Conservation (phyloP, 2,329 filamentous ascomycete genomes). For the Phyllosticta paracitricarpa region DNA sequence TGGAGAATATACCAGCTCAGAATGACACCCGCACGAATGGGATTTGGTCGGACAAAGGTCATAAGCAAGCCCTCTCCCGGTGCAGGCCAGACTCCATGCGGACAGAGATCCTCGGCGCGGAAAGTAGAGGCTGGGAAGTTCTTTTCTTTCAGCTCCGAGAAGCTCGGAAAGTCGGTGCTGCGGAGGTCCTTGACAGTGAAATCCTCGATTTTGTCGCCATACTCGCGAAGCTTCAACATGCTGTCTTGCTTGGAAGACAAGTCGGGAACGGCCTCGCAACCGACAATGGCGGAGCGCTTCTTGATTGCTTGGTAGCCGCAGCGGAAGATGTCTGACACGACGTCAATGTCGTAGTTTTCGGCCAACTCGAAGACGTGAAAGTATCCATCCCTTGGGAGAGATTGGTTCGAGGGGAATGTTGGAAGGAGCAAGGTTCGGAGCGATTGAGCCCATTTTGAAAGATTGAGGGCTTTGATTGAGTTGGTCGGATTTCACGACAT, state of each 20-base stretch:
- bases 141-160: not conserved
- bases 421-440: not conserved
- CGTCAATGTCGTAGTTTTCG: not conserved
- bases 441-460: not conserved
- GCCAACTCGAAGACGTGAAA: not conserved
- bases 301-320: not conserved
- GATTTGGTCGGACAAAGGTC: not conserved
- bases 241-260: not conserved
- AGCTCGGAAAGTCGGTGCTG: not conserved
- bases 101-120: not conserved
- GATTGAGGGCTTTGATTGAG: not conserved
- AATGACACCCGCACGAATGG: not conserved
- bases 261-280: not conserved
- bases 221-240: not conserved
- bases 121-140: not conserved
- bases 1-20: slow-evolving; percentile 2
- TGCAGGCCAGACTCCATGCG: not conserved
- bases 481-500: not conserved
- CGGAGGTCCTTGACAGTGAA: slow-evolving; percentile 1
- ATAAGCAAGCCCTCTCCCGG: not conserved
- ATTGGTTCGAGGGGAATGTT: not conserved
- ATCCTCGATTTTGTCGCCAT: slow-evolving; percentile 1
- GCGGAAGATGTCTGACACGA: not conserved
- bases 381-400: not conserved
- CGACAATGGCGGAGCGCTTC: not conserved